Base-by-base conservation (phyloP, 257 asterid species). In the Capsicum pubescens region DNA sequence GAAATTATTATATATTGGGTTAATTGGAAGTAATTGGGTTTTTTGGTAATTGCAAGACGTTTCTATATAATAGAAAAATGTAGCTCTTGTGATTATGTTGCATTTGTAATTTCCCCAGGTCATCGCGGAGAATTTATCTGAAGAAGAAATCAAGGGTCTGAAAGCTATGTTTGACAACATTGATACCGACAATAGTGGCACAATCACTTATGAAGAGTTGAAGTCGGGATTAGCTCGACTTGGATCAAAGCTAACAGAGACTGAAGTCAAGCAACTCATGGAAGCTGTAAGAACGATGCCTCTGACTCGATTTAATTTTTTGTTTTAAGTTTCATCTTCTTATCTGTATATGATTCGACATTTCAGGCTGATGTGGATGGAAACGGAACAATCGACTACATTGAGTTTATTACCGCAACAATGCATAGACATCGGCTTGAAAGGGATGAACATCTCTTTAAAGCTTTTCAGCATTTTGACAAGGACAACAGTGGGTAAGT, bases 321-420 rank as follows among this genome's bases (percentile, higher is more conserved):
- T 50, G 2, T 3, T 77, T 77, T 1, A 54, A 39, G 44, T 76
- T 55, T 50, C 83, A 48, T 14, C 16, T 56, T 42, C 69, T 67
- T n/a, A 54, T 36, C 8, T 54, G 48, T 77, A 26, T 3, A 77
- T 54, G 81, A 46, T 32, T 74, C 7, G 4, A 52, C 64, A 55
- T 32, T 82, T 87, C 93, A 95, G 99, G 99, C 99, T 79, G 99
- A 95, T 82, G 99, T 95, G 85, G 99, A 95, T 86, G 99, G 99
- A 82, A 95, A 93, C 11, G 99, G 99, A 83, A 87, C 99, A 46
- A 95, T 95, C 48, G 99, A 95, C 90, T 95, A 95, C 85, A 90
- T 93, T 21, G 99, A 95, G 88, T 95, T 95, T 82, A 94, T 95
- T 83, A 93, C 99, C 52, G 99, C 98, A 32, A 95, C 99, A 17